These are phyloP conservation scores for Medicago arabica DNA, from an alignment of 306 rosid species.

Conservation along the genomic window DNA sequence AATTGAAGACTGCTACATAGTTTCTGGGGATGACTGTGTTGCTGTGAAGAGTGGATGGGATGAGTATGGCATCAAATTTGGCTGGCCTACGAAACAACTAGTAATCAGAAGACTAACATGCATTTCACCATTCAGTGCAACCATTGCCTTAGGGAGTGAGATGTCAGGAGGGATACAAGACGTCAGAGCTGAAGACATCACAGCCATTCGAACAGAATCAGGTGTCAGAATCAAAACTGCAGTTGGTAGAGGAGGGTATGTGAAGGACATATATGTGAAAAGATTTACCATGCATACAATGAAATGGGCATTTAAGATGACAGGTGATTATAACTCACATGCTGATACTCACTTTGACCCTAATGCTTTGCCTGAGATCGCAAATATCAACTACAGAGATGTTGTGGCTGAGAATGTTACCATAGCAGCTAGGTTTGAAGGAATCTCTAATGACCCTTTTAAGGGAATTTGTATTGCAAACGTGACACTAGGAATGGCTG, in stretches of 20 bases:
- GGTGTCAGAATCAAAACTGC: constrained; percentile 82
- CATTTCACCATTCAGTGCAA: constrained; percentile 82
- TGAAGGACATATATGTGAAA: constrained; percentile 76
- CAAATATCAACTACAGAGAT: constrained; percentile 66
- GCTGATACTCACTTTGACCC: constrained; percentile 75
- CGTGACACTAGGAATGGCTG: constrained; percentile 70
- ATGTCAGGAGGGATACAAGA: constrained; percentile 89
- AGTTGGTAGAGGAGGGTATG: constrained; percentile 84
- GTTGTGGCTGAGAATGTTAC: constrained; percentile 78
- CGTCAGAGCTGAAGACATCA: constrained; percentile 76
- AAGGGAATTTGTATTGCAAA: constrained; percentile 85
- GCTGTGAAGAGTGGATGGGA: constrained; percentile 96
- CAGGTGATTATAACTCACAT: constrained; percentile 82
- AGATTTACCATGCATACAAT: constrained; percentile 71
- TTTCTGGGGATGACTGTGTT: constrained; percentile 88
- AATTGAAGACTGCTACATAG: constrained; percentile 85
- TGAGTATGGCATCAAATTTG: constrained; percentile 77
- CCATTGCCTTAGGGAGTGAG: constrained; percentile 86
- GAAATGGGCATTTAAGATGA: constrained; percentile 92
- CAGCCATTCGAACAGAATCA: constrained; percentile 71
- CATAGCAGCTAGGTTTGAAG: constrained; percentile 78
- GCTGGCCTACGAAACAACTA: constrained; percentile 76
- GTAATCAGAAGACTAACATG: constrained; percentile 74
- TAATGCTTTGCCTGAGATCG: constrained; percentile 72
- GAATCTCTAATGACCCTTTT: constrained; percentile 72